Evolutionary conservation across 371 early-diverging fungal genomes (phyloP), one percentile per base, ranked within the genome.

Genomic region (Zychaea mexicana): DNA sequence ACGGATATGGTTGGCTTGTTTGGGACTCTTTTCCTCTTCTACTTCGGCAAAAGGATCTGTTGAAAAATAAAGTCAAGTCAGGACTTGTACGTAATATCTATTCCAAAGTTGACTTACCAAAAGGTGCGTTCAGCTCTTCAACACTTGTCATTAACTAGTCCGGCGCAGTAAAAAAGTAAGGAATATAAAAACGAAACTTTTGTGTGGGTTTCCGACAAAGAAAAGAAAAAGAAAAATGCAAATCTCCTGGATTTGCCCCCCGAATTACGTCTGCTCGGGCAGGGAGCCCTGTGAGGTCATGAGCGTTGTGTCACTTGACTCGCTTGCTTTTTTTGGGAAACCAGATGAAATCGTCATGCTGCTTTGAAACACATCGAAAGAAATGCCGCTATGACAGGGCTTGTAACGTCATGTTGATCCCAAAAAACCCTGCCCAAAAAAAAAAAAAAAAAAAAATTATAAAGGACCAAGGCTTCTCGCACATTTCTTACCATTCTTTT

Each of bases 21-120:
- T 66, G 66, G 73, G 80, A 64, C 73, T 72, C 49, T 81, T 84
- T 59, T 88, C 87, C 39, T 88, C 78, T 63, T 89, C 91, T 71
- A 90, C 87, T 72, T 92, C 92, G 71, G 90, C 91, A 78, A 94
- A 93, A 68, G 93, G 91, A 79, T 92, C 93, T 81, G 77, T 31
- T 57, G 17, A 24, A 52, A 17, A 49, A 61, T 54, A 54, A 27
- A 9, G 21, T 60, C 19, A 60, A 32, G 17, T 30, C 15, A 19
- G 4, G 6, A n/a, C 30, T 26, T 33, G 15, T 36, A n/a, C n/a
- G n/a, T n/a, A n/a, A n/a, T 5, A 30, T 21, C 10, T 53, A 12
- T 33, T 33, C 12, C 12, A 33, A 8, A 12, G 33, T 33, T 26
- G 24, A 15, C n/a, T 68, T 57, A 62, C 64, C 65, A 52, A 73